A percentile compares a stretch with the other conserved stretches of the same genome.
phyloP scores from a whole-genome alignment of 805 yeast genomes.

The Wickerhamiella kurtzmanii region DNA sequence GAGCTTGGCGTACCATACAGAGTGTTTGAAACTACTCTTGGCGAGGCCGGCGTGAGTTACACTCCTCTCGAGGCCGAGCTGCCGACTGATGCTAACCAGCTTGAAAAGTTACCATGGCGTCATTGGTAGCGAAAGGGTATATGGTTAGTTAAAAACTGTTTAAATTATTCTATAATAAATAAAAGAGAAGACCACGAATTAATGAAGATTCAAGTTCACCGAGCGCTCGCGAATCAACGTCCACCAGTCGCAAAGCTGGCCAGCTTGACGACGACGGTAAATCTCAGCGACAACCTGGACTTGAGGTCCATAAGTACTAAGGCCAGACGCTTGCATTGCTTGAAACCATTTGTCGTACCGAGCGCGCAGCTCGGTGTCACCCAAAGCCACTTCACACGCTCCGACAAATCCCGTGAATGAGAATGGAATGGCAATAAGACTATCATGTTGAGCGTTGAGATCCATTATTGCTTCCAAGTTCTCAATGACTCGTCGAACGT shows the following conservation, averaged over 20 bases:
- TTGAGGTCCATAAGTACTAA: conserved; percentile 79
- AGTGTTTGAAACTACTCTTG: conserved; percentile 65
- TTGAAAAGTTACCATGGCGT: neutral
- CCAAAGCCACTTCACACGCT: conserved; percentile 60
- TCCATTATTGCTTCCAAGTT: conserved; percentile 51
- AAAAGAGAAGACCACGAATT: no score
- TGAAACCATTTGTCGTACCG: conserved; percentile 56
- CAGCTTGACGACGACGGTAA: conserved; percentile 58
- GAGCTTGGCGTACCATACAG: conserved; percentile 45
- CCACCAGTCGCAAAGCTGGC: conserved; percentile 56
- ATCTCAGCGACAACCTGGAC: conserved; percentile 75
- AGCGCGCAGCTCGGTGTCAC: conserved; percentile 37
- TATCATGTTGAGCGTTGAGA: conserved; percentile 31
- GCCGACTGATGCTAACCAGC: neutral
- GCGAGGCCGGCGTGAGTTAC: conserved; percentile 77
- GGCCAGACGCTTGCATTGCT: conserved; percentile 37
- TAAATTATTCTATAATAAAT: neutral
- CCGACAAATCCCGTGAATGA: conserved; percentile 87
- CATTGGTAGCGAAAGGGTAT: neutral
- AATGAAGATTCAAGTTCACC: conserved; percentile 63
- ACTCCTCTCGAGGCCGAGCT: conserved; percentile 3
- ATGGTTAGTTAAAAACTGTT: no score
- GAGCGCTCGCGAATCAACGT: conserved; percentile 74
- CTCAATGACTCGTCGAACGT: conserved; percentile 45
- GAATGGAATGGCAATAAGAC: conserved; percentile 54